A percentile compares a stretch with the other conserved stretches of the same genome.
Conservation (phyloP, 2,329 filamentous ascomycete species). For the Apiospora malaysiana region DNA sequence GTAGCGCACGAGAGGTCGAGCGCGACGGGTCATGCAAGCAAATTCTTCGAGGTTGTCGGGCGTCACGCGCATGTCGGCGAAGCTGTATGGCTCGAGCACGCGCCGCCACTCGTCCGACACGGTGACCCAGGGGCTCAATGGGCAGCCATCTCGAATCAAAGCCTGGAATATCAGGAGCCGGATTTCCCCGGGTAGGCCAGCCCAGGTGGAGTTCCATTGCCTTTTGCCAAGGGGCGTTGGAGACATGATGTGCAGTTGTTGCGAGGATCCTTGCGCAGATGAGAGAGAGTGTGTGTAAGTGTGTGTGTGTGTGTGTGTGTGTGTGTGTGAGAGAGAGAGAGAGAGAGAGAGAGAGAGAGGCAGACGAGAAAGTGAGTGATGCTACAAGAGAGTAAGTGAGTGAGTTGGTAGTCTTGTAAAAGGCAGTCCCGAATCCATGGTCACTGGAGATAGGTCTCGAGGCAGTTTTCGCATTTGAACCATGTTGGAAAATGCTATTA, state of each 20-base stretch:
- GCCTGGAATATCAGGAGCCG: constrained; percentile 32
- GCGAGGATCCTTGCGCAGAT: too few relatives aligned
- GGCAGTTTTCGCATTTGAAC: too few relatives aligned
- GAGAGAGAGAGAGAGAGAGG: too few relatives aligned
- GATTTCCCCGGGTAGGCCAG: constrained; percentile 28
- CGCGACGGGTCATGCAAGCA: constrained; percentile 34
- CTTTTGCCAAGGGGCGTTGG: not conserved
- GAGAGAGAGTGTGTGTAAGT: too few relatives aligned
- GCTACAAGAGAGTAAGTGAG: too few relatives aligned
- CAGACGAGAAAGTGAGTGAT: too few relatives aligned
- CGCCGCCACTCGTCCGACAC: constrained; percentile 42
- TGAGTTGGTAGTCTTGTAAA: too few relatives aligned
- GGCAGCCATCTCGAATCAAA: constrained; percentile 32
- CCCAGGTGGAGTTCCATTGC: not conserved
- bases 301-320: too few relatives aligned
- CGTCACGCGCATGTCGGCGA: not conserved
- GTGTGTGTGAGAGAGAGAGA: too few relatives aligned
- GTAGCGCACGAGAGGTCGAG: constrained; percentile 32
- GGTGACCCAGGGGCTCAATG: constrained; percentile 33
- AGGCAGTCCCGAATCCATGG: too few relatives aligned
- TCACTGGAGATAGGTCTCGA: too few relatives aligned
- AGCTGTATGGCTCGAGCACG: constrained; percentile 8
- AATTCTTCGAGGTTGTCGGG: constrained; percentile 26
- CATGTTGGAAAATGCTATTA: too few relatives aligned
- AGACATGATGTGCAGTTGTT: constrained; percentile 18